Percentiles rank a stretch among this genome's conserved stretches.
Evolutionary conservation across 345 rosid species (phyloP).

Genomic region (Hypericum androsaemum): DNA sequence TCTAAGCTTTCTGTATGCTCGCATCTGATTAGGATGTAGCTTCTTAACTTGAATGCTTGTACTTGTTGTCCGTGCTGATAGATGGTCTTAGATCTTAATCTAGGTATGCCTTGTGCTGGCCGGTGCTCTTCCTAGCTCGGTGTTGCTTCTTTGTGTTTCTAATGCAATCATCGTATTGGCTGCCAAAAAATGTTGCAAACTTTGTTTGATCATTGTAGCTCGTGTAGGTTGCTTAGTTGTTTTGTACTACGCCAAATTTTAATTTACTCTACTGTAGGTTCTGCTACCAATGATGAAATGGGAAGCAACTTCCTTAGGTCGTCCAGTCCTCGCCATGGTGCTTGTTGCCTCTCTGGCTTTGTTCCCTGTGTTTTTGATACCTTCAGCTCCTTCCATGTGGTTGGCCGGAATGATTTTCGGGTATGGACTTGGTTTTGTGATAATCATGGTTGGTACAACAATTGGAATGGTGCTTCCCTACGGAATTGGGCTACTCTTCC

Average conservation of each 20-base stretch:
- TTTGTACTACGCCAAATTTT: background rate
- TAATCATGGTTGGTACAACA: constrained; percentile 94
- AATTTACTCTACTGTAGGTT: constrained; percentile 35
- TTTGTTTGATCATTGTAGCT: background rate
- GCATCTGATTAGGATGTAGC: too few relatives aligned
- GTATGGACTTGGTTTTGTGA: constrained; percentile 78
- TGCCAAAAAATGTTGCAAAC: too few relatives aligned
- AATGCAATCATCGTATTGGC: too few relatives aligned
- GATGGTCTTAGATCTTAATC: too few relatives aligned
- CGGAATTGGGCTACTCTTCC: constrained; percentile 65
- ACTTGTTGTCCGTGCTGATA: too few relatives aligned
- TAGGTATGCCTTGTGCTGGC: too few relatives aligned
- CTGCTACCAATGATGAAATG: constrained; percentile 78
- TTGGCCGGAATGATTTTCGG: constrained; percentile 98
- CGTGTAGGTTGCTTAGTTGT: background rate
- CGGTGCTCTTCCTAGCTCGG: too few relatives aligned
- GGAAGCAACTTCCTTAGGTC: constrained; percentile 99
- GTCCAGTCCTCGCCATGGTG: constrained; percentile 80
- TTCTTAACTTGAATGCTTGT: too few relatives aligned
- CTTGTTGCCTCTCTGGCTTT: constrained; percentile 79
- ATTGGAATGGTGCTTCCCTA: constrained; percentile 87
- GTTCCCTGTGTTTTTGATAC: constrained; percentile 88
- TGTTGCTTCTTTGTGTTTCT: too few relatives aligned
- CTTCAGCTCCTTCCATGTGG: constrained; percentile 99
- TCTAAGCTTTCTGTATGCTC: too few relatives aligned